These are phyloP conservation scores for Hemisphaericaspora subhashii DNA, from an alignment of 1,139 yeast genomes.

Conservation along the genomic window DNA sequence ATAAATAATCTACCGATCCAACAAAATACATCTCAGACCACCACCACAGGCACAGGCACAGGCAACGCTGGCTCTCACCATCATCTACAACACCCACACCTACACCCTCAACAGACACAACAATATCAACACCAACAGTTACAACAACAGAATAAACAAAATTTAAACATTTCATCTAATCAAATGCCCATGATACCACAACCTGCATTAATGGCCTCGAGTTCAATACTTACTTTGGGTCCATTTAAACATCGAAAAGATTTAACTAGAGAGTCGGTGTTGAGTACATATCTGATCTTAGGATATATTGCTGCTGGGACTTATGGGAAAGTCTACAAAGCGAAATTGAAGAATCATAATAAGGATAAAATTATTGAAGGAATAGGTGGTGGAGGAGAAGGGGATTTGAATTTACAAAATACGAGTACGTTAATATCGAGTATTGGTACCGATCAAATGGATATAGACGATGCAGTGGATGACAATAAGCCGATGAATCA, in stretches of 20 bases:
- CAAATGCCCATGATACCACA: constrained; percentile 27
- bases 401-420: constrained; percentile 1
- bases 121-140: constrained; percentile 1
- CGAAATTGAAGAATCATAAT: constrained; percentile 44
- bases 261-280: constrained; percentile 63
- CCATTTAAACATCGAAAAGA: constrained; percentile 78
- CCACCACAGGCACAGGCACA: constrained; percentile 3
- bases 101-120: constrained; percentile 4
- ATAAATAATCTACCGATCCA: constrained; percentile 8
- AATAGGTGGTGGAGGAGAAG: constrained; percentile 1
- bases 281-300: constrained; percentile 78
- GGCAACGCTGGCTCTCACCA: constrained; percentile 6
- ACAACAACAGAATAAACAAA: constrained; percentile 2
- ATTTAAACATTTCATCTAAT: constrained; percentile 6
- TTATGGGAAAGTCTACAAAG: constrained; percentile 95
- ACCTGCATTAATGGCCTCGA: constrained; percentile 62
- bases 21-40: constrained; percentile 1
- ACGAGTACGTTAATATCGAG: too few species aligned
- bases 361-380: constrained; percentile 11
- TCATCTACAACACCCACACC: constrained; percentile 7
- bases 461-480: constrained; percentile 10
- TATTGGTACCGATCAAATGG: constrained; percentile 8
- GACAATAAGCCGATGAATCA: constrained; percentile 19
- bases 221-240: constrained; percentile 65
- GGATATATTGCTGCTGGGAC: constrained; percentile 99